A percentile compares a stretch with the other conserved stretches of the same genome.
These are phyloP conservation scores for Gnomoniopsis smithogilvyi DNA, from an alignment of 2,329 filamentous ascomycete genomes.

Conservation along the genomic window DNA sequence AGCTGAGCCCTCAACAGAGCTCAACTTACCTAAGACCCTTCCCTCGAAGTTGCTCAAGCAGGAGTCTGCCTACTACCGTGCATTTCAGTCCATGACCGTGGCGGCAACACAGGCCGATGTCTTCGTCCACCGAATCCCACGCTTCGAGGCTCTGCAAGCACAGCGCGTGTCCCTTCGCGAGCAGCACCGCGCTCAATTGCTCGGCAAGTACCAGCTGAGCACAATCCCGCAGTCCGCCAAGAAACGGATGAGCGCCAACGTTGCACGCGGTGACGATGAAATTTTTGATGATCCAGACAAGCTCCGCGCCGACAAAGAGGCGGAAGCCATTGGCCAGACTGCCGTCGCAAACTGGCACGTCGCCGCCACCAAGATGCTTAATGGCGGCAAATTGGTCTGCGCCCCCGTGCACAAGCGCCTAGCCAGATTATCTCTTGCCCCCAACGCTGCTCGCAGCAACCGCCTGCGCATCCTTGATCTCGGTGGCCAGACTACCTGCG, in stretches of 20 bases:
- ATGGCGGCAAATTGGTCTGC: constrained; percentile 61
- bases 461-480: constrained; percentile 71
- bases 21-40: constrained; percentile 42
- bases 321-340: constrained; percentile 74
- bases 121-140: constrained; percentile 79
- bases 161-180: constrained; percentile 71
- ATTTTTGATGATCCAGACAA: constrained; percentile 61
- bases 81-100: constrained; percentile 73
- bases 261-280: constrained; percentile 68
- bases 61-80: constrained; percentile 83
- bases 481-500: constrained; percentile 77
- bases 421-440: constrained; percentile 48
- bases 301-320: constrained; percentile 70
- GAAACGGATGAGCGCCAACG: constrained; percentile 69
- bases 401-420: constrained; percentile 63
- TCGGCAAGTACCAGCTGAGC: constrained; percentile 79
- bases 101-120: constrained; percentile 67
- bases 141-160: constrained; percentile 86
- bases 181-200: constrained; percentile 74
- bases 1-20: constrained; percentile 31
- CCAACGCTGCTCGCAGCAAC: constrained; percentile 44
- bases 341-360: constrained; percentile 59
- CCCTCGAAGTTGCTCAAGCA: constrained; percentile 51
- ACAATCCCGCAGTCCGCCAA: constrained; percentile 66
- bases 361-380: constrained; percentile 57